These are phyloP conservation scores for Colletotrichum spinosum DNA, from an alignment of 2,329 filamentous ascomycete genomes.

Conservation along the genomic window DNA sequence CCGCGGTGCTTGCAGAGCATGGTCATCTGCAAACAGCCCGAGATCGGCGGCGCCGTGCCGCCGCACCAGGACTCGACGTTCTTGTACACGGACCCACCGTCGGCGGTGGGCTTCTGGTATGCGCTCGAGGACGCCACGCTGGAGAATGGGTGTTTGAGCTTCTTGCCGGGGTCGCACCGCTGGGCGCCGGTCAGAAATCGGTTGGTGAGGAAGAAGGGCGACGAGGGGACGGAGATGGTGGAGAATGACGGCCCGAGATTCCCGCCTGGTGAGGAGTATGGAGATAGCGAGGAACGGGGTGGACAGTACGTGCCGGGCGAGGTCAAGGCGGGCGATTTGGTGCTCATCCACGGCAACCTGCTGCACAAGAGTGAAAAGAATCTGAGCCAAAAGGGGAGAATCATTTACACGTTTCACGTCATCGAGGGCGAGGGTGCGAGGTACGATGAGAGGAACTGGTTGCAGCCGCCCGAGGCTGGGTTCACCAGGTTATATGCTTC, in stretches of 20 bases:
- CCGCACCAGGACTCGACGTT: conserved; percentile 95
- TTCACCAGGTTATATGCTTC: conserved; percentile 76
- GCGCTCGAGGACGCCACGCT: conserved; percentile 91
- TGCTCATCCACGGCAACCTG: conserved; percentile 95
- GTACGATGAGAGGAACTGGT: conserved; percentile 92
- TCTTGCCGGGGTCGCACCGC: conserved; percentile 84
- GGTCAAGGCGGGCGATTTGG: conserved; percentile 90
- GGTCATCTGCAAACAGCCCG: conserved; percentile 98
- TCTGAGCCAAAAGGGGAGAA: conserved; percentile 83
- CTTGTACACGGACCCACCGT: conserved; percentile 88
- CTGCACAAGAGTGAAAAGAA: conserved; percentile 98
- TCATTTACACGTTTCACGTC: conserved; percentile 97
- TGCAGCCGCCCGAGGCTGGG: conserved; percentile 84
- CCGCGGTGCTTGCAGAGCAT: conserved; percentile 90
- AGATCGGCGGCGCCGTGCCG: conserved; percentile 91
- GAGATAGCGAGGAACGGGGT: conserved; percentile 49
- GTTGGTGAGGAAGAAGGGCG: conserved; percentile 75
- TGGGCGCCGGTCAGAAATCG: conserved; percentile 77
- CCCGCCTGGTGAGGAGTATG: conserved; percentile 64
- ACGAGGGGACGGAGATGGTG: conserved; percentile 75
- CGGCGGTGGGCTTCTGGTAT: conserved; percentile 96
- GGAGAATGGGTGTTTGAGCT: conserved; percentile 90
- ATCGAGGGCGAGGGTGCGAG: conserved; percentile 81
- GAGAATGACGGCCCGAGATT: conserved; percentile 75
- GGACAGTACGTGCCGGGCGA: conserved; percentile 81